Evolutionary conservation across 1,284 basidiomycete species (phyloP), one percentile per base, ranked within the genome.

Genomic region (Trichosporon sp.): DNA sequence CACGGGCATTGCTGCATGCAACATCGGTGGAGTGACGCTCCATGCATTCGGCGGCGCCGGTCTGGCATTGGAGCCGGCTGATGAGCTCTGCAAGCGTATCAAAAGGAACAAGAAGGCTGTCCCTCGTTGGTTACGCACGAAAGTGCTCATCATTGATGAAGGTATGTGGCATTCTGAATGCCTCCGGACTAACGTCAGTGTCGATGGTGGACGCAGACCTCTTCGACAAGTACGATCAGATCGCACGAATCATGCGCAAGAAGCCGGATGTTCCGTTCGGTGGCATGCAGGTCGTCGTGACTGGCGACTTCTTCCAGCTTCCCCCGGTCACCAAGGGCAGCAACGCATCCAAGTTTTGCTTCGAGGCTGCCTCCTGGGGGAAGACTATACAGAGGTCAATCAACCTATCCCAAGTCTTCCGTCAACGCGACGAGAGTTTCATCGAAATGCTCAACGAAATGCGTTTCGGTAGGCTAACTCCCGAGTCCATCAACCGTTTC

Each of bases 161-260:
- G 89, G 95, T 95, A 74, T 74, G 84, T 65, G 51, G 7, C 51
- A 10, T 1, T 11, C 7, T 4, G 4, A 1, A 4, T 0, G 10
- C 14, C 6, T 21, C 2, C 7, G 4, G 10, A 26, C 67, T 70
- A 21, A 71, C 65, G 14, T 10, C 75, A 98, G 95, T 97, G 2
- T 99, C 96, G 0, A 99, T 99, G 96, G 89, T 99, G 0, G 97
- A 98, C 70, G 96, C 93, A 0, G 89, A 90, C 32, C 86, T 98
- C 1, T 85, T 85, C 66, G 84, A 85, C 76, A 84, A 83, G 72
- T 80, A 83, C 65, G 78, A 83, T 70, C 85, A 85, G 72, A 79
- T 84, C 4, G 80, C 80, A 0, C 78, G 79, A 68, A 73, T 82
- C 59, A 73, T 85, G 66, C 88, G 93, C 76, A 91, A 90, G 78